A percentile compares a stretch with the other conserved stretches of the same genome.
Conservation (phyloP, 768 basidiomycete genomes). For the Leccinum uliginosum region DNA sequence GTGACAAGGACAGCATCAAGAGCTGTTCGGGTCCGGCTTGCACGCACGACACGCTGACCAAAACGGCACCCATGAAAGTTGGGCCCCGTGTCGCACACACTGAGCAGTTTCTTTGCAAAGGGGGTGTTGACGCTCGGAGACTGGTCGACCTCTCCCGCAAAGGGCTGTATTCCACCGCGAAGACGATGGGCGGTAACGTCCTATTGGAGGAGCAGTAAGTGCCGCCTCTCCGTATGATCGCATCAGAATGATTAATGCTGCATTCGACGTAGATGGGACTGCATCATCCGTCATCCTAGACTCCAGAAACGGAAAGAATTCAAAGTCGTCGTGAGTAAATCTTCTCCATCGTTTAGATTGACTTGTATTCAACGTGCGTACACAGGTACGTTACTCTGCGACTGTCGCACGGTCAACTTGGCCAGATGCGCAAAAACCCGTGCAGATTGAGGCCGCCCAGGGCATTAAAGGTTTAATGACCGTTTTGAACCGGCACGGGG, state of each 20-base stretch:
- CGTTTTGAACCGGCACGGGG: slow-evolving; percentile 30
- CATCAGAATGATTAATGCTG: slow-evolving; percentile 13
- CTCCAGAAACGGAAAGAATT: slow-evolving; percentile 29
- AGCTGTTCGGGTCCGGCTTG: slow-evolving; percentile 33
- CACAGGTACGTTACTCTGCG: slow-evolving; percentile 33
- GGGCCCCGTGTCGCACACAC: slow-evolving; percentile 35
- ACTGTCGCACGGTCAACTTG: slow-evolving; percentile 33
- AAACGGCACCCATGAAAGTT: slow-evolving; percentile 22
- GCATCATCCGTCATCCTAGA: slow-evolving; percentile 30
- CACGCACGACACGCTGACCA: slow-evolving; percentile 24
- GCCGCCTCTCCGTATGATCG: slow-evolving; percentile 14
- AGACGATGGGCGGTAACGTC: slow-evolving; percentile 34
- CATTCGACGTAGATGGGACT: slow-evolving; percentile 32
- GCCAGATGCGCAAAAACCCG: slow-evolving; percentile 36
- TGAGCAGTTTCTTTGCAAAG: slow-evolving; percentile 32
- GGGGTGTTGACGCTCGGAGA: slow-evolving; percentile 33
- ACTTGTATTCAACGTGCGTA: slow-evolving; percentile 10
- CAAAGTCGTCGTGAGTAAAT: slow-evolving; percentile 30
- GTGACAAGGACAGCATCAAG: slow-evolving; percentile 25
- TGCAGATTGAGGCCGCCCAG: slow-evolving; percentile 32
- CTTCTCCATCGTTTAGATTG: slow-evolving; percentile 4
- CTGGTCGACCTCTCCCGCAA: slow-evolving; percentile 33
- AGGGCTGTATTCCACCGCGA: slow-evolving; percentile 30
- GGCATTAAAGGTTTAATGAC: slow-evolving; percentile 37
- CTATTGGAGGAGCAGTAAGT: slow-evolving; percentile 35